Conservation (phyloP, 768 basidiomycete species). For the Tricholoma terreum region DNA sequence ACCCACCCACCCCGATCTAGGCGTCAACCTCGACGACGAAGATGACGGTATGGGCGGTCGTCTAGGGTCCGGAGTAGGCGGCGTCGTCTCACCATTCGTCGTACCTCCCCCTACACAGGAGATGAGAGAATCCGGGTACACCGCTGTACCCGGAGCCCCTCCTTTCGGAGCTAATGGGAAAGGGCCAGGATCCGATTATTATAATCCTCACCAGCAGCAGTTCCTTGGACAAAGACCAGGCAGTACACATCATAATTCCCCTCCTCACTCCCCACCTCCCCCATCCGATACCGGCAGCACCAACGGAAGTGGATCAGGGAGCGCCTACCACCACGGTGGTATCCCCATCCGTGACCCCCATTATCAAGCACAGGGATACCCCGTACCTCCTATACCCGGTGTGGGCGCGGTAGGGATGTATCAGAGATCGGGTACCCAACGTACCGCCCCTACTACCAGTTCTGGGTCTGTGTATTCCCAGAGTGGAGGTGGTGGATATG, state of each 20-base stretch:
- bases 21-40: conserved; percentile 11
- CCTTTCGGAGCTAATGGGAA: too few species aligned
- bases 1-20: conserved; percentile 10
- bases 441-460: background rate
- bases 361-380: background rate
- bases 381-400: too few species aligned
- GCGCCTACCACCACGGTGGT: background rate
- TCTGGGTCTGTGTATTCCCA: background rate
- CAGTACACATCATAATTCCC: too few species aligned
- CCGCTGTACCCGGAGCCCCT: too few species aligned
- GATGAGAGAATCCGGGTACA: background rate
- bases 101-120: conserved; percentile 9
- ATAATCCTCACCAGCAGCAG: background rate
- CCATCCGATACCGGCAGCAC: background rate
- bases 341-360: background rate
- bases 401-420: background rate
- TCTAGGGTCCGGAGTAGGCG: conserved; percentile 26
- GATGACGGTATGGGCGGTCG: conserved; percentile 38
- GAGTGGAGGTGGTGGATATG: background rate
- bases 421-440: background rate
- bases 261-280: background rate
- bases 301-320: background rate
- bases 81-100: conserved; percentile 33
- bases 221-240: too few species aligned
- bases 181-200: background rate